Conservation (phyloP, 1,284 basidiomycete genomes). For the Boletus hoseneyae region DNA sequence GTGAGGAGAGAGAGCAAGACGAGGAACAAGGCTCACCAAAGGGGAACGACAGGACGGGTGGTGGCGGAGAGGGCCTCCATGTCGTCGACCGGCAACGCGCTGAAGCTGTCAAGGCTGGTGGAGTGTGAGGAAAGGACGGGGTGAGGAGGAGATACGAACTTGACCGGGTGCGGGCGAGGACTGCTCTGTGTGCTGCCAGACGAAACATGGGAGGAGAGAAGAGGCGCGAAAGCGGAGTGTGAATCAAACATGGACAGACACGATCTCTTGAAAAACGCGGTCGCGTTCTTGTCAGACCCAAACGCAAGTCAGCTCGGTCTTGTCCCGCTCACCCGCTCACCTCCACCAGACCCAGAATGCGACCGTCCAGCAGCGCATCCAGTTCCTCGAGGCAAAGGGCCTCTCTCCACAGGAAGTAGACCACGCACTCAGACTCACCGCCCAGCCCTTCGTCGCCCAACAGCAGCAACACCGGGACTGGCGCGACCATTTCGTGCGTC, state of each 20-base stretch:
- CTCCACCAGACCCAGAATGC: conserved; percentile 63
- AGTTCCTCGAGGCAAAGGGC: conserved; percentile 95
- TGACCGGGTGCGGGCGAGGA: conserved; percentile 44
- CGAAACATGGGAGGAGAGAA: conserved; percentile 40
- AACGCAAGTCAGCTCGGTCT: conserved; percentile 43
- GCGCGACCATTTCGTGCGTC: conserved; percentile 90
- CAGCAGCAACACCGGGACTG: conserved; percentile 67
- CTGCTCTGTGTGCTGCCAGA: conserved; percentile 50
- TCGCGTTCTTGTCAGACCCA: conserved; percentile 76
- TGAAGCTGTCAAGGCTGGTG: conserved; percentile 23
- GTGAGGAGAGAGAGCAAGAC: conserved; percentile 3
- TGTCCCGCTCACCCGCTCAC: neutral
- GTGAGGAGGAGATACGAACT: conserved; percentile 34
- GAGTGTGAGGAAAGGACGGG: neutral
- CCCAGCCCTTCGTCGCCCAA: conserved; percentile 37
- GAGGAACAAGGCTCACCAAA: conserved; percentile 17
- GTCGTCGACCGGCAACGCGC: conserved; percentile 34
- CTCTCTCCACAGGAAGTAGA: conserved; percentile 85
- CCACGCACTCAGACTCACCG: conserved; percentile 70
- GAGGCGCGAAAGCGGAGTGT: conserved; percentile 23
- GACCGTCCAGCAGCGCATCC: conserved; percentile 79
- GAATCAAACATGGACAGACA: conserved; percentile 51
- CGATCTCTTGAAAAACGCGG: conserved; percentile 76
- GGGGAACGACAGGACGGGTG: neutral
- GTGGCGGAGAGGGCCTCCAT: conserved; percentile 21